phyloP scores from a whole-genome alignment of 495 filamentous ascomycete genomes.

The Xylaria acuta region DNA sequence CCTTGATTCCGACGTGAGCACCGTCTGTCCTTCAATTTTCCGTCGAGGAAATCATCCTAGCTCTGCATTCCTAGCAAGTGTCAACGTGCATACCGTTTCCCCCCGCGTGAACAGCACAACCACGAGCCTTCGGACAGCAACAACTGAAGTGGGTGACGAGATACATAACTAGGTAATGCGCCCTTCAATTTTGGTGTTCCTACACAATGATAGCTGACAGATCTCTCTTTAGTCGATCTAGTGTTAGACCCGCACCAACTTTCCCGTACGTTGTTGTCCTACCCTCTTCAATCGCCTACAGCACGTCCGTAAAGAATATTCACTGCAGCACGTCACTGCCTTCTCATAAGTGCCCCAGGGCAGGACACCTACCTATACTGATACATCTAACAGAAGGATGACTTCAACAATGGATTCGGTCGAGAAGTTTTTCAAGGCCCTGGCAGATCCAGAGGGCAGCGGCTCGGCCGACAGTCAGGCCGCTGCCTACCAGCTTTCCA shows the following conservation, averaged over 20 bases:
- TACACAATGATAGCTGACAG: not conserved
- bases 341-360: not conserved
- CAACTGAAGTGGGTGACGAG: not conserved
- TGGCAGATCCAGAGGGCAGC: not conserved
- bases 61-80: not conserved
- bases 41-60: not conserved
- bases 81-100: not conserved
- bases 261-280: not conserved
- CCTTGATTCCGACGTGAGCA: not conserved
- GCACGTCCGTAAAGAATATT: not conserved
- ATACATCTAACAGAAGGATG: not conserved
- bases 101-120: not conserved
- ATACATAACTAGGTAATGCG: not conserved
- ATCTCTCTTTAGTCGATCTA: not conserved
- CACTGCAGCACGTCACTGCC: not conserved
- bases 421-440: slow-evolving; percentile 8
- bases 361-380: not conserved
- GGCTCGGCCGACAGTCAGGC: not conserved
- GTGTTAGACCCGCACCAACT: not conserved
- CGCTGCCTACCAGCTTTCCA: not conserved
- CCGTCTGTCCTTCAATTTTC: not conserved
- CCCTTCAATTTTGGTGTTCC: not conserved
- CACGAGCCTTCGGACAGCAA: not conserved
- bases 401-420: slow-evolving; percentile 9
- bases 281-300: not conserved